These are phyloP conservation scores for Aspergillus indologenus DNA, from an alignment of 495 filamentous ascomycete species.

Conservation along the genomic window DNA sequence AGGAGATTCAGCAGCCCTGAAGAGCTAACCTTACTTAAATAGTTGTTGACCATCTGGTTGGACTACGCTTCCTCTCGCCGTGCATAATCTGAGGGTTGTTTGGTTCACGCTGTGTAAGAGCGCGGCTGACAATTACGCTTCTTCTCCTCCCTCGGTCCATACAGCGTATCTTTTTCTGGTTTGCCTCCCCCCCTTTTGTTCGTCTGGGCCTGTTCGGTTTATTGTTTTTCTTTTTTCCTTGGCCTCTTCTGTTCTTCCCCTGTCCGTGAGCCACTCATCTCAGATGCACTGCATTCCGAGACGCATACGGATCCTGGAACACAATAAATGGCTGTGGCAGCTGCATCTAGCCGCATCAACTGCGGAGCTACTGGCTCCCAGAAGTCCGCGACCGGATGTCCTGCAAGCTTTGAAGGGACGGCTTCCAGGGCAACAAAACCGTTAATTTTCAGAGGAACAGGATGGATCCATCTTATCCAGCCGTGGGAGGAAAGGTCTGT, in stretches of 20 bases:
- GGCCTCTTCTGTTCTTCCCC: neutral
- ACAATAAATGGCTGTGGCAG: slow-evolving; percentile 23
- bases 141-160: slow-evolving; percentile 9
- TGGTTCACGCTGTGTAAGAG: slow-evolving; percentile 16
- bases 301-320: slow-evolving; percentile 21
- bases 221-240: neutral
- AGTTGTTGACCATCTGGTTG: slow-evolving; percentile 15
- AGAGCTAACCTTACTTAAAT: slow-evolving; percentile 29
- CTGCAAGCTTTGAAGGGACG: slow-evolving; percentile 4
- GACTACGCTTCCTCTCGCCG: slow-evolving; percentile 23
- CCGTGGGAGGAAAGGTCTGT: neutral
- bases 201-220: neutral
- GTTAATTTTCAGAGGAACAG: neutral
- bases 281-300: slow-evolving; percentile 14
- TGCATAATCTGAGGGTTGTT: slow-evolving; percentile 17
- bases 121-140: slow-evolving; percentile 24
- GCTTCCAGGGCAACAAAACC: slow-evolving; percentile 4
- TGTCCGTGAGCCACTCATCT: neutral
- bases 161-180: neutral
- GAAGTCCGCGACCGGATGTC: slow-evolving; percentile 9
- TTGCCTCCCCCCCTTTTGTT: neutral
- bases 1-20: slow-evolving; percentile 11
- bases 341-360: slow-evolving; percentile 27
- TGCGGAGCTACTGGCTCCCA: slow-evolving; percentile 20
- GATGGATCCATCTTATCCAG: neutral